Evolutionary conservation across 768 basidiomycete genomes (phyloP), one percentile per base, ranked within the genome.

Genomic region (Trametes villosa): DNA sequence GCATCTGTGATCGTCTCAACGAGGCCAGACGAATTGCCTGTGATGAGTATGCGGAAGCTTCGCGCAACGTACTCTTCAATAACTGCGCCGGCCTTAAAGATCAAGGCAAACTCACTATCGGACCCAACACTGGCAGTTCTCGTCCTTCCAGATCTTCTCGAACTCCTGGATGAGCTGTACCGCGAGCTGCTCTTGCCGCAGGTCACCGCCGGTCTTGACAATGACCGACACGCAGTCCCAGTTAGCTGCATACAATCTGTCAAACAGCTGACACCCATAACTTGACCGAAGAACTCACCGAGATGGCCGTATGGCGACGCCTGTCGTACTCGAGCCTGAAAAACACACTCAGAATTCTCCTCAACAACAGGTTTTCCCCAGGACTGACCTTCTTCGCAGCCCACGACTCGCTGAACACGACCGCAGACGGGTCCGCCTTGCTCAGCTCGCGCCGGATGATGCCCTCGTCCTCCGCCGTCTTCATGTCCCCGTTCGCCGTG

Each of bases 1-100:
- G 96, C 92, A 67, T 99, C 97, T 4, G 94, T 98, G 65, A 99
- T 98, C 0, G 97, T 99, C 76, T 99, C 97, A 0, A 99, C 94
- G 50, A 99, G 75, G 24, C 96, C 97, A 13, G 97, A 98, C 3
- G 85, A 85, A 46, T 90, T 92, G 6, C 96, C 95, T 1, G 95
- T 97, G 63, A 98, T 96, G 59, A 98, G 75, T 60, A 99, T 99
- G 4, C 93, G 89, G 82, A 98, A 98, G 75, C 96, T 38, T 97
- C 67, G 6, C 13, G 44, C 45, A 48, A 53, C 45, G 29, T 56
- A 59, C 3, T 15, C 4, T 38, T 38, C 3, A 47, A 18, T n/a
- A 4, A 11, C 15, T 17, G 54, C 42, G 12, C 20, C 11, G 48
- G 24, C 36, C 31, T 24, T 8, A 4, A 48, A 22, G 30, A 20